Evolutionary conservation across 768 basidiomycete species (phyloP).

Genomic region (Lepiota brunneoincarnata): DNA sequence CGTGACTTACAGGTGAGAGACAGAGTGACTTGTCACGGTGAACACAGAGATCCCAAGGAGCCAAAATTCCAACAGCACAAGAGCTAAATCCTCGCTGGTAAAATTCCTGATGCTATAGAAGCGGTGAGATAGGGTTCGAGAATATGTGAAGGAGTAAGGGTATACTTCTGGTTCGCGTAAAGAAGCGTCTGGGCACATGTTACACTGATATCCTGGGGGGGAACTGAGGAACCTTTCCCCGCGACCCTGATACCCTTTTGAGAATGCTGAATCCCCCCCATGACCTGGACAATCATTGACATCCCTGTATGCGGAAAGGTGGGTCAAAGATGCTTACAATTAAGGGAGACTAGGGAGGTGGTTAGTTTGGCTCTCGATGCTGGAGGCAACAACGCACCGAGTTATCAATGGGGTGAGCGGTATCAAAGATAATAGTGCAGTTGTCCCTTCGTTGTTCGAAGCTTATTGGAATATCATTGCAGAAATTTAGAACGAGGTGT

Average conservation of each 20-base stretch:
- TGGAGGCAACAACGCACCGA: background rate
- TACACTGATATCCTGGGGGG: background rate
- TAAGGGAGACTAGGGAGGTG: conserved; percentile 1
- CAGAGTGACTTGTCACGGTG: conserved; percentile 47
- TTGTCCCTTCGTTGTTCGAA: conserved; percentile 14
- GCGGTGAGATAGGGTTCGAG: background rate
- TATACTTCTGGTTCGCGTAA: conserved; percentile 45
- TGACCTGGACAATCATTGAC: background rate
- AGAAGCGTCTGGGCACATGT: conserved; percentile 45
- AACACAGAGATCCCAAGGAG: conserved; percentile 48
- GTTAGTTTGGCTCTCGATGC: background rate
- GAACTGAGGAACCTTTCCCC: background rate
- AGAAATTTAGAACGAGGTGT: conserved; percentile 36
- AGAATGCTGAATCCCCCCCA: background rate
- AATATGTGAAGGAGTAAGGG: background rate
- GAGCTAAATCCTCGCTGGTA: conserved; percentile 44
- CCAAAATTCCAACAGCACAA: conserved; percentile 52
- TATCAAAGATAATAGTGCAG: conserved; percentile 34
- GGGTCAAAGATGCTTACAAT: background rate
- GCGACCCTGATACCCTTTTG: background rate
- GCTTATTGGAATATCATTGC: conserved; percentile 37
- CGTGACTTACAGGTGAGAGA: conserved; percentile 48
- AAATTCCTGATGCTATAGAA: conserved; percentile 37
- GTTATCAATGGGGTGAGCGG: conserved; percentile 12
- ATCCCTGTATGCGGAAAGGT: background rate